phyloP scores from a whole-genome alignment of 164 flowering plant species.

The Magnolia changhungtana region DNA sequence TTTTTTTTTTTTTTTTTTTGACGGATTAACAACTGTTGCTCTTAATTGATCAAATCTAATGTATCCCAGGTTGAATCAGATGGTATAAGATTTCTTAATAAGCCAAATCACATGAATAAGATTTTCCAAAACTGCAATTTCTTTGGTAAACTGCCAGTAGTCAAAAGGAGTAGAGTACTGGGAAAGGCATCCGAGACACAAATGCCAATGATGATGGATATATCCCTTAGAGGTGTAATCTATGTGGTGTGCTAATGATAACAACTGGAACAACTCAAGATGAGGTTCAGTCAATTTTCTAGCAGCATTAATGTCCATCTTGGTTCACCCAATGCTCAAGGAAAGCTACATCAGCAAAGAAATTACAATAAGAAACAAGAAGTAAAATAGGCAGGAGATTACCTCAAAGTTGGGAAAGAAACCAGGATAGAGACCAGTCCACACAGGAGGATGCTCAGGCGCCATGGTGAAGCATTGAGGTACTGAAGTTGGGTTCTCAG shows the following conservation, averaged over 20 bases:
- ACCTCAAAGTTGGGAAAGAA: conserved; percentile 52
- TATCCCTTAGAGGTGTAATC: neutral
- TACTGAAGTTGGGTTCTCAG: conserved; percentile 25
- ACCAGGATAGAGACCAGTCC: conserved; percentile 37
- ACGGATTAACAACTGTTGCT: neutral
- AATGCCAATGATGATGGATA: neutral
- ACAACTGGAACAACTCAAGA: too few relatives aligned
- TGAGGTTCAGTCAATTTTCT: too few relatives aligned
- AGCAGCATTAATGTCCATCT: neutral
- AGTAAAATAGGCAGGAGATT: neutral
- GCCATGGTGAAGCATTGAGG: conserved; percentile 29
- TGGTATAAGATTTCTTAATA: neutral
- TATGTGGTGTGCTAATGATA: too few relatives aligned
- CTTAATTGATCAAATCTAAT: neutral
- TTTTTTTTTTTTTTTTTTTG: too few relatives aligned
- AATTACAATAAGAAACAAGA: neutral
- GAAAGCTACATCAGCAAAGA: neutral
- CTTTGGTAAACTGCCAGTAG: neutral
- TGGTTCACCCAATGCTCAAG: neutral
- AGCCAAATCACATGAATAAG: neutral
- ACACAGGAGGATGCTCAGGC: conserved; percentile 29
- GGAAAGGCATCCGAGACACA: neutral
- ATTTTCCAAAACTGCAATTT: neutral
- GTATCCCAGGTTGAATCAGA: neutral
- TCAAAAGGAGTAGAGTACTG: neutral